These are phyloP conservation scores for Pistacia atlantica DNA, from an alignment of 345 rosid species.

Conservation along the genomic window DNA sequence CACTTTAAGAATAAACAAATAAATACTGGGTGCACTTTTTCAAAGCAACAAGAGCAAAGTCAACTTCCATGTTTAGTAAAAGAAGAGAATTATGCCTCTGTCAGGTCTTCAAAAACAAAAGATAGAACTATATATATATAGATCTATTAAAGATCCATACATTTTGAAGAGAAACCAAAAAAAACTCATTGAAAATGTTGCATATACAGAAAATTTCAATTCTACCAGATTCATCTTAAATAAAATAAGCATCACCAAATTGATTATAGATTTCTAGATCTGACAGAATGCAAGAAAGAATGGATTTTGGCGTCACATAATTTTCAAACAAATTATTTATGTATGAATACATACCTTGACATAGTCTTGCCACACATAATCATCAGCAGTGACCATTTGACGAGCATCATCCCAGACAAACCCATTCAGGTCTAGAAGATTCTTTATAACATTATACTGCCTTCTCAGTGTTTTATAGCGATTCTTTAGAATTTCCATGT, in stretches of 20 bases:
- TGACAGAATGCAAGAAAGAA: not conserved
- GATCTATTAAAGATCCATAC: too few species aligned
- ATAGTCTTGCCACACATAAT: slow-evolving; percentile 82
- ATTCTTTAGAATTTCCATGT: slow-evolving; percentile 72
- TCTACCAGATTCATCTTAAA: too few species aligned
- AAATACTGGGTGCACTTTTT: too few species aligned
- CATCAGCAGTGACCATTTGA: slow-evolving; percentile 86
- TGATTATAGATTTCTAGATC: not conserved
- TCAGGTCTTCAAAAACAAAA: too few species aligned
- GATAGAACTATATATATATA: too few species aligned
- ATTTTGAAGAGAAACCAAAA: too few species aligned
- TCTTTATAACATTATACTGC: slow-evolving; percentile 69
- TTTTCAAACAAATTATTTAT: slow-evolving; percentile 6
- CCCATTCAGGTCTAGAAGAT: slow-evolving; percentile 67
- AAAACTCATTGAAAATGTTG: too few species aligned
- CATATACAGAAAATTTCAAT: too few species aligned
- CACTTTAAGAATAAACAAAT: too few species aligned
- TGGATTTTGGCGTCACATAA: not conserved
- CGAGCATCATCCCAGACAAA: slow-evolving; percentile 84
- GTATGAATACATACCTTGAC: slow-evolving; percentile 53
- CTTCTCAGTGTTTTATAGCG: slow-evolving; percentile 79
- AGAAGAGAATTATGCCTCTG: too few species aligned
- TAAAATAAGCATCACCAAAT: not conserved
- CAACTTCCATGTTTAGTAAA: too few species aligned
- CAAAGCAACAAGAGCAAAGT: too few species aligned